Percentiles rank a stretch among this genome's conserved stretches.
Evolutionary conservation across 371 early-diverging fungal genomes (phyloP).

Genomic region (Mortierella sp.): DNA sequence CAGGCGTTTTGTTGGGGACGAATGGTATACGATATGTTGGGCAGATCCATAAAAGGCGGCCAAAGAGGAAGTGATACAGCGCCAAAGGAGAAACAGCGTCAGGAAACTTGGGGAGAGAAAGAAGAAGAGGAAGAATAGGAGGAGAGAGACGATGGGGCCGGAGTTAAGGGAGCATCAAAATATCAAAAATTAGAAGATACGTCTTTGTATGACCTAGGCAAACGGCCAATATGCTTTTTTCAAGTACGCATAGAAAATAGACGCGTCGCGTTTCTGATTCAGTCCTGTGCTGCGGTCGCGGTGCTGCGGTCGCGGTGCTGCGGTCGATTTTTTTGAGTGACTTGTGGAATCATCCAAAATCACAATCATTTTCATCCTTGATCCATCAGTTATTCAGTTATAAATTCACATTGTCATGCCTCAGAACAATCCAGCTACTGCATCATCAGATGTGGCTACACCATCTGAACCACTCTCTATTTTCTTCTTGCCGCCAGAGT

Average conservation of each 20-base stretch:
- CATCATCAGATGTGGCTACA: neutral
- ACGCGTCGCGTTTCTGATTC: no score
- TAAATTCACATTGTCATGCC: neutral
- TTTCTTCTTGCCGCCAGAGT: constrained; percentile 39
- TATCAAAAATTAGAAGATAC: neutral
- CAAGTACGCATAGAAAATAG: neutral
- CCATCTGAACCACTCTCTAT: constrained; percentile 28
- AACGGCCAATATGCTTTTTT: neutral
- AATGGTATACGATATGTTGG: neutral
- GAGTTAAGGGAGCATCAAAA: neutral
- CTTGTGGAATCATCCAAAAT: neutral
- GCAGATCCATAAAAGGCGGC: neutral
- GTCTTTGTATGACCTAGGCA: neutral
- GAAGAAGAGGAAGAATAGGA: neutral
- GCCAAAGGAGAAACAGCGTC: neutral
- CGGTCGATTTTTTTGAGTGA: neutral
- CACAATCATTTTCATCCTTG: no score
- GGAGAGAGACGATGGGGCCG: neutral
- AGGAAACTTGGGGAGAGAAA: neutral
- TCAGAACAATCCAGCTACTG: neutral
- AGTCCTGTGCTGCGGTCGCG: no score
- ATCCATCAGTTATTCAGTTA: neutral
- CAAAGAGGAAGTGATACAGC: neutral
- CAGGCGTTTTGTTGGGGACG: neutral
- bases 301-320: no score